phyloP scores from a whole-genome alignment of 2,329 filamentous ascomycete species.

The Plectosphaerella cucumerina region DNA sequence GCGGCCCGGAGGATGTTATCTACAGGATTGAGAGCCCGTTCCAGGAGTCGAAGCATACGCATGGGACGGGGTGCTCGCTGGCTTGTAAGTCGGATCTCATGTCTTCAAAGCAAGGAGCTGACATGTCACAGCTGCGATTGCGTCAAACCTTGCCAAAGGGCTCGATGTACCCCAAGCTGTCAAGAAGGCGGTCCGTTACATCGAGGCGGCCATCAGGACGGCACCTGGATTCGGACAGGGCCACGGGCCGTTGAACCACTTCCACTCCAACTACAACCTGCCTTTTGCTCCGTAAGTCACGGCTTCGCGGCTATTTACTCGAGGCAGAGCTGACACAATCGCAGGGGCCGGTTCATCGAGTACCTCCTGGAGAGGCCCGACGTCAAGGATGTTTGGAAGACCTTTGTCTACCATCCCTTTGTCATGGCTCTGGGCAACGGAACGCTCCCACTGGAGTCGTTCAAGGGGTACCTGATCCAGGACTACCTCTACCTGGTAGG shows the following conservation, averaged over 20 bases:
- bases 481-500: slow-evolving; percentile 85
- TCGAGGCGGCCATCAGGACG: slow-evolving; percentile 66
- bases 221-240: slow-evolving; percentile 61
- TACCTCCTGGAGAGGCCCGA: slow-evolving; percentile 74
- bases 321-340: neutral
- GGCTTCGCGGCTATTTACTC: no score
- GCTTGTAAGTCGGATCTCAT: slow-evolving; percentile 58
- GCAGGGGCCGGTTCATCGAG: slow-evolving; percentile 70
- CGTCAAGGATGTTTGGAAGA: slow-evolving; percentile 69
- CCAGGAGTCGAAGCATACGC: slow-evolving; percentile 73
- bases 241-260: slow-evolving; percentile 73
- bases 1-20: slow-evolving; percentile 51
- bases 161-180: slow-evolving; percentile 55
- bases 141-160: slow-evolving; percentile 65
- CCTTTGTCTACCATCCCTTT: slow-evolving; percentile 78
- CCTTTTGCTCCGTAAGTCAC: slow-evolving; percentile 60
- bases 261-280: slow-evolving; percentile 64
- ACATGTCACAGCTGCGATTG: slow-evolving; percentile 60
- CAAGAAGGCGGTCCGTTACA: slow-evolving; percentile 64
- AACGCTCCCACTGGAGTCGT: slow-evolving; percentile 68
- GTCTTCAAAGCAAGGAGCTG: neutral
- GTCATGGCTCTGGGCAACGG: slow-evolving; percentile 73
- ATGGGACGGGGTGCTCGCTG: slow-evolving; percentile 91
- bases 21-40: slow-evolving; percentile 67
- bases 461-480: slow-evolving; percentile 86